phyloP scores from a whole-genome alignment of 164 flowering plant genomes.

The Magnolia kwangsiensis region DNA sequence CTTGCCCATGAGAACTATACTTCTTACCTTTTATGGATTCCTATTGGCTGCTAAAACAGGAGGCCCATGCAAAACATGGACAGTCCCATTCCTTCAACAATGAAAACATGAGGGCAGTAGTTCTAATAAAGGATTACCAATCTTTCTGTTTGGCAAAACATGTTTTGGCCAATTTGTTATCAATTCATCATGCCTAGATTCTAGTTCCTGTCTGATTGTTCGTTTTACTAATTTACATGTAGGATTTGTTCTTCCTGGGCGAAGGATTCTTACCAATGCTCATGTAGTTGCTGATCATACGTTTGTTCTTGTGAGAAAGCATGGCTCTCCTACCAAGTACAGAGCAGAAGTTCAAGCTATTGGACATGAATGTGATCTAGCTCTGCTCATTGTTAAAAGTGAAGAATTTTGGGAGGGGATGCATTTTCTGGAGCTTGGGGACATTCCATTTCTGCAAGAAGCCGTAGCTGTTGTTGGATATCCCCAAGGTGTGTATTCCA shows the following conservation, averaged over 20 bases:
- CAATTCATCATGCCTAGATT: no score
- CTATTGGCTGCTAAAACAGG: no score
- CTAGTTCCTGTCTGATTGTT: neutral
- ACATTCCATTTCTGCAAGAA: constrained; percentile 80
- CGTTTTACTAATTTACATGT: constrained; percentile 5
- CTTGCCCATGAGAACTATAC: no score
- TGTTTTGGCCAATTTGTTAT: no score
- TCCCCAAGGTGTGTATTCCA: constrained; percentile 65
- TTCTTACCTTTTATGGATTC: no score
- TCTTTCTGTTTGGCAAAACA: no score
- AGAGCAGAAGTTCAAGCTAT: constrained; percentile 77
- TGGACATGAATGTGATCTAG: constrained; percentile 96
- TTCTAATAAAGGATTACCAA: no score
- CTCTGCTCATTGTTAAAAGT: constrained; percentile 68
- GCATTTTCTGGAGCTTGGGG: constrained; percentile 74
- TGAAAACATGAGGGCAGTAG: no score
- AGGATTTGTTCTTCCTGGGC: constrained; percentile 82
- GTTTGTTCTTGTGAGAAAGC: constrained; percentile 88
- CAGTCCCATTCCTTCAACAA: no score
- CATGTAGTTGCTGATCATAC: constrained; percentile 95
- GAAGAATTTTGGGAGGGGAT: constrained; percentile 88
- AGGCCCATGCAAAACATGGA: no score
- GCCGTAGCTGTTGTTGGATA: constrained; percentile 97
- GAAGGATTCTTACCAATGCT: constrained; percentile 84
- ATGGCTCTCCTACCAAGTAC: constrained; percentile 85